Conservation (phyloP, 2,329 filamentous ascomycete genomes). For the Venturia oleaginea region DNA sequence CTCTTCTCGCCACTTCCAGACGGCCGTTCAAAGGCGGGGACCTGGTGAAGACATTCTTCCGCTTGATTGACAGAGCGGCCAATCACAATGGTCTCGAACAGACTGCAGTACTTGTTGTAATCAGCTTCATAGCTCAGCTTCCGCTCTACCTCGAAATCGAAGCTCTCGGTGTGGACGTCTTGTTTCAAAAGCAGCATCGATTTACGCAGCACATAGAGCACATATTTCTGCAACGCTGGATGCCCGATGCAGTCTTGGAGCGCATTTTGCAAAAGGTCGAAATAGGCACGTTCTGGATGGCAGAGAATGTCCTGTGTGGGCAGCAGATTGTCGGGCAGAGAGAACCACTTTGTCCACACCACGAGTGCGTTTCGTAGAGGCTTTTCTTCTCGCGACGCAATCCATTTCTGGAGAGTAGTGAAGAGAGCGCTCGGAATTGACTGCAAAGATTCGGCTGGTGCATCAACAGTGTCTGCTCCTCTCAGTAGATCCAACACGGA, state of each 20-base stretch:
- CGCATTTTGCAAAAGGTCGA: background rate
- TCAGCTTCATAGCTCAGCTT: conserved; percentile 21
- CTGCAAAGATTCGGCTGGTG: background rate
- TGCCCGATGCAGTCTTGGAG: background rate
- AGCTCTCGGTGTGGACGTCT: background rate
- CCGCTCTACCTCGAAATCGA: conserved; percentile 9
- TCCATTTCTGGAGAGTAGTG: background rate
- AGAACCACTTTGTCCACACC: conserved; percentile 8
- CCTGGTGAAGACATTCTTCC: conserved; percentile 30
- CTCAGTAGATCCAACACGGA: background rate
- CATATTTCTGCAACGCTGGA: background rate
- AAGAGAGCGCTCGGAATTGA: background rate
- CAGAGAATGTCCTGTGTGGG: background rate
- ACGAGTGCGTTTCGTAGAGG: background rate
- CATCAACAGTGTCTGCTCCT: background rate
- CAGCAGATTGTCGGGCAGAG: background rate
- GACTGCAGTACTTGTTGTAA: conserved; percentile 35
- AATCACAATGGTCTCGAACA: conserved; percentile 41
- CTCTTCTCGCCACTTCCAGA: background rate
- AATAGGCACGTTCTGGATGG: background rate
- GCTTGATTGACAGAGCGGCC: conserved; percentile 42
- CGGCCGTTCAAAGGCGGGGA: background rate
- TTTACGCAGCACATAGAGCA: background rate
- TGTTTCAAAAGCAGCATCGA: conserved; percentile 8
- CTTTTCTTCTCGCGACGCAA: background rate